A percentile compares a stretch with the other conserved stretches of the same genome.
Evolutionary conservation across 1,284 basidiomycete species (phyloP).

Genomic region (Vanrija sp.): DNA sequence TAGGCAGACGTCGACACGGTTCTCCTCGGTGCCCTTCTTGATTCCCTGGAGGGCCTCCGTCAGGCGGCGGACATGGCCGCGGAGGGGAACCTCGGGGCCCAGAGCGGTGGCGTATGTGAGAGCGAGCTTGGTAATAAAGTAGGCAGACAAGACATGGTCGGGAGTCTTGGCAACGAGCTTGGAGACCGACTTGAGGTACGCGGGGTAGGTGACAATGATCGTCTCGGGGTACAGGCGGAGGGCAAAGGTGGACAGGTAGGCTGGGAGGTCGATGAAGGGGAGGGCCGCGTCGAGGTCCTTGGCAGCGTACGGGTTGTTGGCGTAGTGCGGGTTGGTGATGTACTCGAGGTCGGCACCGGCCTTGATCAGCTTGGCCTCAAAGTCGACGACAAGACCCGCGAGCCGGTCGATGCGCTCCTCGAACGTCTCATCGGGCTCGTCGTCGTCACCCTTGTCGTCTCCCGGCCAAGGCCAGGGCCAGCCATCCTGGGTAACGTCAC

Average conservation of each 20-base stretch:
- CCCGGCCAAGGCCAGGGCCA: constrained; percentile 77
- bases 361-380: constrained; percentile 76
- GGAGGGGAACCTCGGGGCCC: constrained; percentile 67
- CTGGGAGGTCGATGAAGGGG: constrained; percentile 72
- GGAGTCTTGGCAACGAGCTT: constrained; percentile 66
- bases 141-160: constrained; percentile 68
- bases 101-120: constrained; percentile 65
- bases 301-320: constrained; percentile 80
- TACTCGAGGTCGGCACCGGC: constrained; percentile 74
- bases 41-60: constrained; percentile 73
- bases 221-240: constrained; percentile 69
- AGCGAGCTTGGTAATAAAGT: constrained; percentile 71
- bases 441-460: constrained; percentile 51
- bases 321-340: constrained; percentile 67
- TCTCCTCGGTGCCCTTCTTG: constrained; percentile 78
- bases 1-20: constrained; percentile 65
- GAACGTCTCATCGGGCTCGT: constrained; percentile 26
- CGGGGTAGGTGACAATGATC: constrained; percentile 80
- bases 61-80: constrained; percentile 67
- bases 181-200: constrained; percentile 67
- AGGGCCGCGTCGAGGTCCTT: constrained; percentile 67
- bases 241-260: constrained; percentile 79
- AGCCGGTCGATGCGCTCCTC: constrained; percentile 57
- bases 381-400: constrained; percentile 68
- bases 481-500: constrained; percentile 21